Base-by-base conservation (phyloP, 2,329 filamentous ascomycete genomes). In the Cladosporium sp. region DNA sequence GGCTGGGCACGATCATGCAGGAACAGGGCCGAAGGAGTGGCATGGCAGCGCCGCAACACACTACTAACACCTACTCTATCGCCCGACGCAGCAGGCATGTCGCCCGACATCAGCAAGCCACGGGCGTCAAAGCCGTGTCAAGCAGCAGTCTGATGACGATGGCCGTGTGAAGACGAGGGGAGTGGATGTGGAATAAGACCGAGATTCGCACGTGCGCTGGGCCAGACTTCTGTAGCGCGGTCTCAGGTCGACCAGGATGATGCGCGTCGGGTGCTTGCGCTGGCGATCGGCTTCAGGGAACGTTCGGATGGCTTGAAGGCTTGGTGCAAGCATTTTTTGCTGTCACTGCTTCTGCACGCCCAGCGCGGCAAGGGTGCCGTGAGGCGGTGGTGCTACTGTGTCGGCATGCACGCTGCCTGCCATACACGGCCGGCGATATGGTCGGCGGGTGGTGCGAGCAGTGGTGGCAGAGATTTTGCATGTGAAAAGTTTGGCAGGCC, bases 301-400 rank as follows among this genome's bases (percentile, higher is more conserved):
- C 28, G 12, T 25, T 17, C 24, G 51, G 39, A 55, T 45, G 51
- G 39, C 39, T 37, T 55, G 35, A 55, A 55, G 51, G 39, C 39
- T 37, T 55, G 35, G 51, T 24, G 51, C 40, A 55, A 55, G 51
- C 51, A 28, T 55, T 55, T 44, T 35, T 51, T 39, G 10, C 35
- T 24, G 3, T 17, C 8, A 49, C 17, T n/a, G 22, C 22, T 25
- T 28, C 39, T 35, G 28, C 25, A 9, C 22, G 19, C 51, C 51
- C 40, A 55, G 36, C 39, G 32, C 51, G 40, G 51, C 28, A 55
- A 36, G 39, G 28, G 51, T 55, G 51, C 51, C 51, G 51, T 17
- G 12, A 7, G 24, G 20, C 20, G 44, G 28, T 32, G 28, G 8
- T 32, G 12, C 28, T 32, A 10, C 36, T 17, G 36, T 39, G 13